A percentile compares a stretch with the other conserved stretches of the same genome.
phyloP scores from a whole-genome alignment of 2,329 filamentous ascomycete genomes.

The Alternaria gaisen region DNA sequence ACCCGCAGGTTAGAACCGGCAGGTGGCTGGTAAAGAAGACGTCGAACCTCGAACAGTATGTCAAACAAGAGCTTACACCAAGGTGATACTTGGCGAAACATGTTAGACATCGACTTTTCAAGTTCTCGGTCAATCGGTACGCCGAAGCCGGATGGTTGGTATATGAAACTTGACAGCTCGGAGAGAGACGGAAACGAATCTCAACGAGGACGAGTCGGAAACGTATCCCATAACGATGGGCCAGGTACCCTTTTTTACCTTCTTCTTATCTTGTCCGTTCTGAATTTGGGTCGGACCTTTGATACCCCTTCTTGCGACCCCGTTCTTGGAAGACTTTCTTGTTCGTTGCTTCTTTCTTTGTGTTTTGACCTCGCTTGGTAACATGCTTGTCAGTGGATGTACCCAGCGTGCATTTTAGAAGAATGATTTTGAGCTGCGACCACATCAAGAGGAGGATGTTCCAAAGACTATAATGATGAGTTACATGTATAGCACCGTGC shows the following conservation, averaged over 20 bases:
- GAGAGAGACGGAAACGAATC: constrained; percentile 1
- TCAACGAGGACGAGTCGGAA: not conserved
- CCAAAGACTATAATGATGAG: not conserved
- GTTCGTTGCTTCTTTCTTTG: not conserved
- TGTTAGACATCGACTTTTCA: constrained; percentile 7
- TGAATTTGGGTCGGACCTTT: constrained; percentile 38
- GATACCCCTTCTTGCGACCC: constrained; percentile 38
- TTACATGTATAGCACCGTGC: not conserved
- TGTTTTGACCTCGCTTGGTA: not conserved
- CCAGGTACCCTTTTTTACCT: not conserved
- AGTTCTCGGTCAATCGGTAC: not conserved
- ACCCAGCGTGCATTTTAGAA: not conserved
- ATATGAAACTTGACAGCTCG: constrained; percentile 16
- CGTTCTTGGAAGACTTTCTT: not conserved
- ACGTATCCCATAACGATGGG: not conserved
- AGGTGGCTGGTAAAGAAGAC: constrained; percentile 28
- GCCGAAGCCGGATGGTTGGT: not conserved
- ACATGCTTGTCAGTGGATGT: not conserved
- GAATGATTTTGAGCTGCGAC: not conserved
- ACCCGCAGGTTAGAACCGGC: constrained; percentile 33
- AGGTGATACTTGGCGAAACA: constrained; percentile 28
- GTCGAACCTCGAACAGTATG: not conserved
- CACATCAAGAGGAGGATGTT: not conserved
- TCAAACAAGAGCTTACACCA: constrained; percentile 8
- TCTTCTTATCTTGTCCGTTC: constrained; percentile 9